Conservation (phyloP, 768 basidiomycete genomes). For the Kwoniella bestiolae region DNA sequence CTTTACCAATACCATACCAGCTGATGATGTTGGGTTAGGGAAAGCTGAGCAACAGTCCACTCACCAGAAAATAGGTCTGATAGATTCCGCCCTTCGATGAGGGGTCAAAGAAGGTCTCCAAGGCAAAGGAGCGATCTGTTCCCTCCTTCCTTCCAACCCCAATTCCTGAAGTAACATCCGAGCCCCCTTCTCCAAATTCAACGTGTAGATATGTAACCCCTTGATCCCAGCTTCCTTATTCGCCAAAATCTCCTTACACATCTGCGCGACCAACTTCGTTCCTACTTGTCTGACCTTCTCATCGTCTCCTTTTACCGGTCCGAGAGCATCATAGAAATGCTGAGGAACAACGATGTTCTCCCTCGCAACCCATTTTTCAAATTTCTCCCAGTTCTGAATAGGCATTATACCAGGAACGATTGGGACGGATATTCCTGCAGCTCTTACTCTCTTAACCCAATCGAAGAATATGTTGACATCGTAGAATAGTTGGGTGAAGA, state of each 20-base stretch:
- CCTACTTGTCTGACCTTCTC: slow-evolving; percentile 90
- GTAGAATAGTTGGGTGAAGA: slow-evolving; percentile 99
- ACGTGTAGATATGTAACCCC: slow-evolving; percentile 94
- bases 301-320: slow-evolving; percentile 88
- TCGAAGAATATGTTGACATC: slow-evolving; percentile 86
- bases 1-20: neutral
- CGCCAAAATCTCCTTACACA: slow-evolving; percentile 84
- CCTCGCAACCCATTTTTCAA: slow-evolving; percentile 66
- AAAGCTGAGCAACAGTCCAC: slow-evolving; percentile 1
- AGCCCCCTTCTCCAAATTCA: slow-evolving; percentile 95
- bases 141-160: slow-evolving; percentile 64
- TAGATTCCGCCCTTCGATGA: slow-evolving; percentile 83
- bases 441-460: slow-evolving; percentile 83
- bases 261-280: slow-evolving; percentile 89
- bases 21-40: neutral
- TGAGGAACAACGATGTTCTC: slow-evolving; percentile 69
- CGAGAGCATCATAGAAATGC: slow-evolving; percentile 72
- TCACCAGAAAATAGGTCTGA: slow-evolving; percentile 94
- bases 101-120: slow-evolving; percentile 98
- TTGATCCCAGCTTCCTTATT: slow-evolving; percentile 75
- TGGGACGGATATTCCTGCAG: slow-evolving; percentile 82
- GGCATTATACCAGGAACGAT: slow-evolving; percentile 94
- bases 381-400: slow-evolving; percentile 96
- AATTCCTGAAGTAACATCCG: slow-evolving; percentile 93
- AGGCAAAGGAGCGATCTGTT: slow-evolving; percentile 91